These are phyloP conservation scores for Exutisphaerella laricina DNA, from an alignment of 2,329 filamentous ascomycete genomes.

Conservation along the genomic window DNA sequence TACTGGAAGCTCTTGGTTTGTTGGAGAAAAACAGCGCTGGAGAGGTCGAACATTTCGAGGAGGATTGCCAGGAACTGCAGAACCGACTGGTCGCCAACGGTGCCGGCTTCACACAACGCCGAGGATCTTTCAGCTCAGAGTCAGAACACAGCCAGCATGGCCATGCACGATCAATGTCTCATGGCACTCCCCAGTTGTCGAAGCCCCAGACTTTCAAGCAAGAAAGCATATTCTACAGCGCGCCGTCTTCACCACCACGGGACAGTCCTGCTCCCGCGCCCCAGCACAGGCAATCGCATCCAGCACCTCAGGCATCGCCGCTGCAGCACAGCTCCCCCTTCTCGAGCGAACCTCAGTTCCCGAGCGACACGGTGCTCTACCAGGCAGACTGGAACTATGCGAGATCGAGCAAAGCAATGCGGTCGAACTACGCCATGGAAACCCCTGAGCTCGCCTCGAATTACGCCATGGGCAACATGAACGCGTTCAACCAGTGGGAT, in stretches of 20 bases:
- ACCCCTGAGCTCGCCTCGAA: slow-evolving; percentile 13
- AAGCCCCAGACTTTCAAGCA: slow-evolving; percentile 24
- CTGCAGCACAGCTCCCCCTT: slow-evolving; percentile 24
- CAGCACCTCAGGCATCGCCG: slow-evolving; percentile 20
- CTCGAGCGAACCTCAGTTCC: slow-evolving; percentile 26
- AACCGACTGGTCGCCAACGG: slow-evolving; percentile 50
- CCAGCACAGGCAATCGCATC: slow-evolving; percentile 12
- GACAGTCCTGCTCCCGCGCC: slow-evolving; percentile 22
- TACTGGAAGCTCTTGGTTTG: slow-evolving; percentile 54
- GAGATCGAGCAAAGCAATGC: slow-evolving; percentile 19
- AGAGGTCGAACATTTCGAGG: slow-evolving; percentile 52
- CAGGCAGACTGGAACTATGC: slow-evolving; percentile 28
- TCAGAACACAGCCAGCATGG: slow-evolving; percentile 49
- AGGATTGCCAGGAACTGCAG: slow-evolving; percentile 52
- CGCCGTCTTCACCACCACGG: slow-evolving; percentile 24
- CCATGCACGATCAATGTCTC: slow-evolving; percentile 26
- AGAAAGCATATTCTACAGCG: slow-evolving; percentile 25
- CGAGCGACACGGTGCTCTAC: slow-evolving; percentile 28
- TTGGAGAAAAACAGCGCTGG: slow-evolving; percentile 47
- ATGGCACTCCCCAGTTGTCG: slow-evolving; percentile 32
- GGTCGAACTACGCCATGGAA: slow-evolving; percentile 20
- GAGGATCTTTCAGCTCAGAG: slow-evolving; percentile 53
- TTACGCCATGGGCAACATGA: slow-evolving; percentile 7
- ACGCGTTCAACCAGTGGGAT: slow-evolving; percentile 11
- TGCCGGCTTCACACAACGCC: slow-evolving; percentile 45